A percentile compares a stretch with the other conserved stretches of the same genome.
Conservation (phyloP, 2,329 filamentous ascomycete species). For the Madurella mycetomatis region DNA sequence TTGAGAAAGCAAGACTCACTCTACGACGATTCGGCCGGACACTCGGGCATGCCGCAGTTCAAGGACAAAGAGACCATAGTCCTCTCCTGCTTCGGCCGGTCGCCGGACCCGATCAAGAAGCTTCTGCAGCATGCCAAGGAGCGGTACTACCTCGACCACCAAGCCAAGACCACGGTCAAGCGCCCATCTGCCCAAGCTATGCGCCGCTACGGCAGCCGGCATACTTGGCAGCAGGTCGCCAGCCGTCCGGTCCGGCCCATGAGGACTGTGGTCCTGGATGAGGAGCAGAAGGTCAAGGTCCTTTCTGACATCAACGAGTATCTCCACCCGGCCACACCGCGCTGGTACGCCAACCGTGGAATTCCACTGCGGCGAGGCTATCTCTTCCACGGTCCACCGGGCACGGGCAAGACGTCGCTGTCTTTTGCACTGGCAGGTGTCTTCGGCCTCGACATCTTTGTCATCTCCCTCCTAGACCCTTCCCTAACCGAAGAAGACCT, state of each 20-base stretch:
- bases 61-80: slow-evolving; percentile 50
- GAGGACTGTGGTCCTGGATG: slow-evolving; percentile 69
- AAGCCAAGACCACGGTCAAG: slow-evolving; percentile 56
- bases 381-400: slow-evolving; percentile 70
- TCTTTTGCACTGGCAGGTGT: slow-evolving; percentile 62
- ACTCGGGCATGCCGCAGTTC: slow-evolving; percentile 34
- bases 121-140: slow-evolving; percentile 52
- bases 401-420: slow-evolving; percentile 68
- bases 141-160: slow-evolving; percentile 47
- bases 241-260: slow-evolving; percentile 65
- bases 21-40: slow-evolving; percentile 31
- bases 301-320: slow-evolving; percentile 74
- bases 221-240: slow-evolving; percentile 54
- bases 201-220: slow-evolving; percentile 41
- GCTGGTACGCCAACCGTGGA: slow-evolving; percentile 71
- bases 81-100: slow-evolving; percentile 53
- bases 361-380: slow-evolving; percentile 75
- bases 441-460: slow-evolving; percentile 63
- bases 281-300: slow-evolving; percentile 60
- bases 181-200: slow-evolving; percentile 45
- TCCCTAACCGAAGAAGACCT: slow-evolving; percentile 60
- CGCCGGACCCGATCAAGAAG: slow-evolving; percentile 50
- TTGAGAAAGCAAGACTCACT: slow-evolving; percentile 43
- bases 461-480: slow-evolving; percentile 56
- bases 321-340: slow-evolving; percentile 62